These are phyloP conservation scores for Dipteronia dyeriana DNA, from an alignment of 345 rosid genomes.

Conservation along the genomic window DNA sequence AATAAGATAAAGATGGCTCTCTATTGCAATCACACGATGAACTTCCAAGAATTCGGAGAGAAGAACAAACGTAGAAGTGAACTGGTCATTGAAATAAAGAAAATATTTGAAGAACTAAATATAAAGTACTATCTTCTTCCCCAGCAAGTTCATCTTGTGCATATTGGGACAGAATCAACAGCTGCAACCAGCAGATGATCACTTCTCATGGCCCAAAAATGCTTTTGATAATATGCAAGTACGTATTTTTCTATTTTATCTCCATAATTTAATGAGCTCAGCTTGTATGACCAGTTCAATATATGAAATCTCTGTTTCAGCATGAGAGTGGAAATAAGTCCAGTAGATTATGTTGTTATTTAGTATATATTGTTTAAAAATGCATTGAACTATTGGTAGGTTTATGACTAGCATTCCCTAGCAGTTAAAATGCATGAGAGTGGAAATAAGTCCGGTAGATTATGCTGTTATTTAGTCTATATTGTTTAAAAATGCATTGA, in stretches of 20 bases:
- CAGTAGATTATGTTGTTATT: not conserved
- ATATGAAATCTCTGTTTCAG: not conserved
- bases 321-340: not conserved
- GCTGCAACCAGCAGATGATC: slow-evolving; percentile 13
- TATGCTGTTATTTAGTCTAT: not conserved
- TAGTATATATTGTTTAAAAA: not conserved
- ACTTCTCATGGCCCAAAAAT: not conserved
- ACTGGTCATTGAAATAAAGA: slow-evolving; percentile 46
- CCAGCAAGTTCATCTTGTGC: slow-evolving; percentile 41
- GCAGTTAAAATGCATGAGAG: no score
- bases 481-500: not conserved
- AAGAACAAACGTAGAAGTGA: slow-evolving; percentile 55
- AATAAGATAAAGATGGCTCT: slow-evolving; percentile 52
- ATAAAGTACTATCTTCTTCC: slow-evolving; percentile 52
- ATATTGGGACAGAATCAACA: slow-evolving; percentile 25
- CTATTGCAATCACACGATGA: slow-evolving; percentile 44
- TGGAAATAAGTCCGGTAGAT: not conserved
- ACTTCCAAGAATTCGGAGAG: slow-evolving; percentile 55
- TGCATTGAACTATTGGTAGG: not conserved
- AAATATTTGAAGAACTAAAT: slow-evolving; percentile 50
- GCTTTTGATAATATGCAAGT: not conserved
- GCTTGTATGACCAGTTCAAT: not conserved
- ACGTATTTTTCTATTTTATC: not conserved
- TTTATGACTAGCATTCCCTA: not conserved
- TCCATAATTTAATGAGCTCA: slow-evolving; percentile 11